Percentiles rank a stretch among this genome's conserved stretches.
phyloP scores from a whole-genome alignment of 169 alveolate genomes.

The Babesia ovata region DNA sequence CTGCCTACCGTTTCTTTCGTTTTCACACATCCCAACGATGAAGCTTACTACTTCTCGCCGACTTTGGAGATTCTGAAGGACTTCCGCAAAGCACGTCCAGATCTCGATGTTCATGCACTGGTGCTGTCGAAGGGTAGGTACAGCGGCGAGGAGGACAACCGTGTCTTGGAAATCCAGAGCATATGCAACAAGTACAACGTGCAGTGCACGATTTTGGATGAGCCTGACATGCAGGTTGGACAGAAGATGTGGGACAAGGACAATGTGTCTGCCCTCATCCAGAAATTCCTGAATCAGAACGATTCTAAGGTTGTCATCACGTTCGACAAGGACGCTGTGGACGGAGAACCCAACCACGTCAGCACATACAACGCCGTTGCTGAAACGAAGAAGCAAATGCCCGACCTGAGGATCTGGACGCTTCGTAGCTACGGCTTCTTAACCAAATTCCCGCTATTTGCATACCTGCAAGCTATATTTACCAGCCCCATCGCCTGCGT shows the following conservation, averaged over 20 bases:
- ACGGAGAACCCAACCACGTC: constrained; percentile 71
- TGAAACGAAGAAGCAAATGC: constrained; percentile 2
- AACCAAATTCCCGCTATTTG: constrained; percentile 8
- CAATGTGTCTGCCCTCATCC: constrained; percentile 6
- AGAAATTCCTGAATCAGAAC: constrained; percentile 12
- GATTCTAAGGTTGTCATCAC: constrained; percentile 56
- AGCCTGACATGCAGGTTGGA: constrained; percentile 23
- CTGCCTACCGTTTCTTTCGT: constrained; percentile 59
- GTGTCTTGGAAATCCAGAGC: constrained; percentile 55
- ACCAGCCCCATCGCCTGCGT: constrained; percentile 1
- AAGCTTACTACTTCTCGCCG: constrained; percentile 90
- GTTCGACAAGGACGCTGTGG: constrained; percentile 70
- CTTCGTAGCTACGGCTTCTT: neutral
- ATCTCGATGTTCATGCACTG: constrained; percentile 1
- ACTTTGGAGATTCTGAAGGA: constrained; percentile 67
- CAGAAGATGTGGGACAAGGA: constrained; percentile 17
- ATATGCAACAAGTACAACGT: constrained; percentile 49
- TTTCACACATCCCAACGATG: constrained; percentile 93
- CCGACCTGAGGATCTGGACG: constrained; percentile 46
- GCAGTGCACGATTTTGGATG: constrained; percentile 39
- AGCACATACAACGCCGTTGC: constrained; percentile 45
- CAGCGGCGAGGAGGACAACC: constrained; percentile 53
- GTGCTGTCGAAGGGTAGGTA: constrained; percentile 62
- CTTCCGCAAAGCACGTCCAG: neutral
- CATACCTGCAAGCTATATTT: neutral